phyloP scores from a whole-genome alignment of 2,329 filamentous ascomycete species.

The Pseudogymnoascus sp. region DNA sequence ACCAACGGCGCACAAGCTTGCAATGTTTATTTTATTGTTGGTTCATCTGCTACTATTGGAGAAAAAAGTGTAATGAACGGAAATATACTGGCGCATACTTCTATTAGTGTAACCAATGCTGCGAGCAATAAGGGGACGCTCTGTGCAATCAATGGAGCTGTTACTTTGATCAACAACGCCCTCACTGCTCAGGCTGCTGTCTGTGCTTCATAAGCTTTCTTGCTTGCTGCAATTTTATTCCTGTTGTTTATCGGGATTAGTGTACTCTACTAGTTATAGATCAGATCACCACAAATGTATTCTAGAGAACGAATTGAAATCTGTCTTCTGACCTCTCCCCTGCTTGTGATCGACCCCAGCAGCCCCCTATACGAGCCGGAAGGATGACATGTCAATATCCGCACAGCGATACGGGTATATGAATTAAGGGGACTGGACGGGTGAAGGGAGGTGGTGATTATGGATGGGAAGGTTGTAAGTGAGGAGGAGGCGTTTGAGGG shows the following conservation, averaged over 20 bases:
- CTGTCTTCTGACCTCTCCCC: neutral
- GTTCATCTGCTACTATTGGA: conserved; percentile 15
- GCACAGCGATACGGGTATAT: no score
- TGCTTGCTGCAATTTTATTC: neutral
- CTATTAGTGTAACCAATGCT: neutral
- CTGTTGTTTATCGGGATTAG: neutral
- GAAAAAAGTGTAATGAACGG: conserved; percentile 5
- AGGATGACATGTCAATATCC: no score
- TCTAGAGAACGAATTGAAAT: neutral
- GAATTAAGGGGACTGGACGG: no score
- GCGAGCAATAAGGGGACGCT: conserved; percentile 11
- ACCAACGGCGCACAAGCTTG: conserved; percentile 18
- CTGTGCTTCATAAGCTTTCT: neutral
- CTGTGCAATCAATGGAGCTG: conserved; percentile 12
- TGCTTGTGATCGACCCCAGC: neutral
- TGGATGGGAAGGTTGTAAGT: no score
- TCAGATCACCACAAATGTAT: neutral
- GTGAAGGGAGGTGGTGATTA: no score
- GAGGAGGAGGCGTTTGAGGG: no score
- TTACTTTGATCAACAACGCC: conserved; percentile 12
- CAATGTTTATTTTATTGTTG: conserved; percentile 19
- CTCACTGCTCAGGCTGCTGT: conserved; percentile 3
- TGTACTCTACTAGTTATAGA: neutral
- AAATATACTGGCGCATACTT: conserved; percentile 12
- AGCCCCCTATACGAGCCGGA: no score